A percentile compares a stretch with the other conserved stretches of the same genome.
phyloP scores from a whole-genome alignment of 345 rosid species.

The Noccaea bulbosa region DNA sequence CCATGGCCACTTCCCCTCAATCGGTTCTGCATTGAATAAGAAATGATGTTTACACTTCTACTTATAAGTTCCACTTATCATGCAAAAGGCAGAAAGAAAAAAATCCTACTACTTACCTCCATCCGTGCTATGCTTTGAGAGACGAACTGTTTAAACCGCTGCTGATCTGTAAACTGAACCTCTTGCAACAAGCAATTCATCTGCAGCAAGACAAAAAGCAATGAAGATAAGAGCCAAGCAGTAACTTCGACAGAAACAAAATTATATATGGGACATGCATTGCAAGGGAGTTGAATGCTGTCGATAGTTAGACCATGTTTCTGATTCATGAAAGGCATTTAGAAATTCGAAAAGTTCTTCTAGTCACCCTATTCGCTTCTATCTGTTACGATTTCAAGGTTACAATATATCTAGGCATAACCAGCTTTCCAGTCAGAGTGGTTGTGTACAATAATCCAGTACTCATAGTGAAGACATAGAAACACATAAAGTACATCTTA shows the following conservation, averaged over 20 bases:
- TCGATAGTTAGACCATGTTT: background rate
- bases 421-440: slow-evolving; percentile 11
- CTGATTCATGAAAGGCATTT: slow-evolving; percentile 8
- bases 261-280: background rate
- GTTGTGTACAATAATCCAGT: slow-evolving; percentile 1
- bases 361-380: slow-evolving; percentile 5
- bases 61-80: slow-evolving; percentile 15
- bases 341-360: background rate
- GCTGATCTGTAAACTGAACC: slow-evolving; percentile 92
- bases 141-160: slow-evolving; percentile 95
- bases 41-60: slow-evolving; percentile 24
- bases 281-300: slow-evolving; percentile 2
- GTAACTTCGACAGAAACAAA: slow-evolving; percentile 14
- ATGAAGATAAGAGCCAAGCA: background rate
- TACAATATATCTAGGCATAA: slow-evolving; percentile 8
- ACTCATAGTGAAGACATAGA: slow-evolving; percentile 1
- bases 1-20: slow-evolving; percentile 94
- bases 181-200: slow-evolving; percentile 87
- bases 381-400: slow-evolving; percentile 10
- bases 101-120: slow-evolving; percentile 65
- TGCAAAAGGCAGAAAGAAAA: slow-evolving; percentile 2
- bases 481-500: background rate
- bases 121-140: slow-evolving; percentile 95
- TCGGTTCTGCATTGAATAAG: slow-evolving; percentile 61
- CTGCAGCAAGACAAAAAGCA: slow-evolving; percentile 47